Conservation (phyloP, 2,329 filamentous ascomycete species). For the Colletotrichum australisinense region DNA sequence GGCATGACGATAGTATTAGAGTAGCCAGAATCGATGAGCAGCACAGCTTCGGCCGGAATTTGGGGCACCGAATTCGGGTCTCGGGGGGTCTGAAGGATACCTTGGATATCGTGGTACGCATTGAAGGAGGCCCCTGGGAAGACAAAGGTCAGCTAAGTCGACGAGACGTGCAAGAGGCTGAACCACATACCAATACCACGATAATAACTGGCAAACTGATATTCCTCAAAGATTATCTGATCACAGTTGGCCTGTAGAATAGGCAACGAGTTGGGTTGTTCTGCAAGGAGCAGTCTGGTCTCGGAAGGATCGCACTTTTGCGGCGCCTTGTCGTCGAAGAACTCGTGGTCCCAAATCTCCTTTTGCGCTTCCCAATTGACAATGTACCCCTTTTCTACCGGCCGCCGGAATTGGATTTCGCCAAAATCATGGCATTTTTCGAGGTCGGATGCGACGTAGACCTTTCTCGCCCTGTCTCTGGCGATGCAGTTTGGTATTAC, state of each 20-base stretch:
- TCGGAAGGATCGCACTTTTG: slow-evolving; percentile 80
- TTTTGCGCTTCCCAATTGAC: slow-evolving; percentile 98
- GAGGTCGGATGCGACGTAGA: slow-evolving; percentile 84
- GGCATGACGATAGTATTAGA: slow-evolving; percentile 94
- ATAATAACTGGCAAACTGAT: slow-evolving; percentile 89
- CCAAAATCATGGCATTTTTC: slow-evolving; percentile 87
- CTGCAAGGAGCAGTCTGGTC: slow-evolving; percentile 86
- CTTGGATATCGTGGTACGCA: slow-evolving; percentile 83
- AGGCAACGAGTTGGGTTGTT: slow-evolving; percentile 85
- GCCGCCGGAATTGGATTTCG: slow-evolving; percentile 86
- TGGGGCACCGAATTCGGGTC: slow-evolving; percentile 54
- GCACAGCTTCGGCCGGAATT: slow-evolving; percentile 80
- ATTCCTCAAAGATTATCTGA: slow-evolving; percentile 98
- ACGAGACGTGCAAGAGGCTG: neutral
- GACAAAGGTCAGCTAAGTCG: neutral
- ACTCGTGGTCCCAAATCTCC: slow-evolving; percentile 93
- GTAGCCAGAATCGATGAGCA: slow-evolving; percentile 92
- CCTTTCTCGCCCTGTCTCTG: slow-evolving; percentile 80
- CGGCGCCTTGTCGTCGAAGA: slow-evolving; percentile 77
- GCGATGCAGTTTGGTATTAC: slow-evolving; percentile 91
- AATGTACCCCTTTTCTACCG: slow-evolving; percentile 93
- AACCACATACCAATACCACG: slow-evolving; percentile 72
- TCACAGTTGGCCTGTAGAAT: slow-evolving; percentile 90
- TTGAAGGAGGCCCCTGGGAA: slow-evolving; percentile 76
- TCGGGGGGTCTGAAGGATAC: slow-evolving; percentile 72